Base-by-base conservation (phyloP, 768 basidiomycete genomes). In the Rhodotorula kratochvilovae region DNA sequence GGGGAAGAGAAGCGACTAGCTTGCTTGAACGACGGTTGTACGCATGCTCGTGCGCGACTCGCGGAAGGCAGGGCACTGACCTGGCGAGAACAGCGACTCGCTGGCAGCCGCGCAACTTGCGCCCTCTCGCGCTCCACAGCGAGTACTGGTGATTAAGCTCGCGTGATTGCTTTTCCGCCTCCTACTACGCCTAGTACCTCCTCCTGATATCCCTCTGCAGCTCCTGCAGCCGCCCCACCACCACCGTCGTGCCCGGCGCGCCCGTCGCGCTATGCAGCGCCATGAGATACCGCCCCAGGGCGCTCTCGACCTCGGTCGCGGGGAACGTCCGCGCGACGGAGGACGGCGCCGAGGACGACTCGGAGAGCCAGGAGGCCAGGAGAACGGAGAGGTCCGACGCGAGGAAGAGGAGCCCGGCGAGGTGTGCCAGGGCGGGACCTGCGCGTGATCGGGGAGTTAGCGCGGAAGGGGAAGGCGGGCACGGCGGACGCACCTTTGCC, bases 401-500 rank as follows among this genome's bases (percentile, higher is more conserved):
- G 63, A 79, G 79, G 73, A 79, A 81, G 48, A 74, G 67, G 31
- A 78, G 74, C 10, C 72, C 71, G 48, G 70, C 19, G 73, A 67
- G 58, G 73, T 78, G 72, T 78, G 77, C 73, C 69, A 76, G 16
- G 73, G 76, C 42, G 76, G 76, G 25, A 77, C 42, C 73, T 75
- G 55, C 12, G 50, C 21, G 12, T 2, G n/a, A 15, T 33, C 4
- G 4, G 42, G 1, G 17, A 5, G 8, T 29, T 15, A 19, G 58
- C 10, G 10, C 1, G 4, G 50, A 39, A 29, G 45, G 33, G 36
- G 23, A 2, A 27, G 3, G 33, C 21, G 35, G n/a, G 42, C 0
- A 23, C 27, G 11, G 35, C 21, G 1, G 23, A 55, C 83, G 77
- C 80, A 92, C 93, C 82, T 92, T 90, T 35, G 90, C 90, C 79